phyloP scores from a whole-genome alignment of 1,284 basidiomycete genomes.

The Cutaneotrichosporon mucoides region DNA sequence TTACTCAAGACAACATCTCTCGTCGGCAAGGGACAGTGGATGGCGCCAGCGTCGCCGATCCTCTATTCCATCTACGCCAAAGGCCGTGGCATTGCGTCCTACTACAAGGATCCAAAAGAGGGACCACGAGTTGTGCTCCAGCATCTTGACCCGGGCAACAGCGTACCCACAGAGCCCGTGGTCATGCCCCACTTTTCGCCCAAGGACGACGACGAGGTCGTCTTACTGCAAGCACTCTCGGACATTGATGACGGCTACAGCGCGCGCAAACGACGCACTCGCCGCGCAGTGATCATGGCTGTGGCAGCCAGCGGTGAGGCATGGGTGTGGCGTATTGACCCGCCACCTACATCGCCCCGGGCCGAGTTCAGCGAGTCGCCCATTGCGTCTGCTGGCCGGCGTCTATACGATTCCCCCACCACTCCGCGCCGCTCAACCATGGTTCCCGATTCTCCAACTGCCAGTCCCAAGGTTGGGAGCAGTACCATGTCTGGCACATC shows the following conservation, averaged over 20 bases:
- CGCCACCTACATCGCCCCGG: conserved; percentile 17
- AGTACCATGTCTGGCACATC: background rate
- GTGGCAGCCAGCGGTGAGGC: conserved; percentile 34
- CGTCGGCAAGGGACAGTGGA: conserved; percentile 42
- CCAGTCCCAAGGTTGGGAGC: background rate
- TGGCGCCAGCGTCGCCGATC: conserved; percentile 9
- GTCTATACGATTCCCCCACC: background rate
- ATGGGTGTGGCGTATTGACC: conserved; percentile 45
- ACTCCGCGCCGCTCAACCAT: background rate
- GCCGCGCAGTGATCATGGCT: conserved; percentile 43
- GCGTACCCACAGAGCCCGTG: conserved; percentile 27
- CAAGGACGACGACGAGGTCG: conserved; percentile 31
- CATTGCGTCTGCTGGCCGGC: background rate
- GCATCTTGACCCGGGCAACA: conserved; percentile 34
- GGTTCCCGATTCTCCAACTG: background rate
- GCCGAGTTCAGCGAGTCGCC: conserved; percentile 5
- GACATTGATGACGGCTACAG: conserved; percentile 48
- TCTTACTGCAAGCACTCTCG: conserved; percentile 43
- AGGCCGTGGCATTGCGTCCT: conserved; percentile 44
- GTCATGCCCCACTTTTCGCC: conserved; percentile 36
- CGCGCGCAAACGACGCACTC: conserved; percentile 28
- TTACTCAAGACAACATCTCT: conserved; percentile 16
- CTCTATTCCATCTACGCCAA: conserved; percentile 43
- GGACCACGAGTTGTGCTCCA: conserved; percentile 31
- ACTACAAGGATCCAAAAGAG: conserved; percentile 14